A percentile compares a stretch with the other conserved stretches of the same genome.
Evolutionary conservation across 805 yeast species (phyloP).

Genomic region (Vanderwaltozyma tropicalis): DNA sequence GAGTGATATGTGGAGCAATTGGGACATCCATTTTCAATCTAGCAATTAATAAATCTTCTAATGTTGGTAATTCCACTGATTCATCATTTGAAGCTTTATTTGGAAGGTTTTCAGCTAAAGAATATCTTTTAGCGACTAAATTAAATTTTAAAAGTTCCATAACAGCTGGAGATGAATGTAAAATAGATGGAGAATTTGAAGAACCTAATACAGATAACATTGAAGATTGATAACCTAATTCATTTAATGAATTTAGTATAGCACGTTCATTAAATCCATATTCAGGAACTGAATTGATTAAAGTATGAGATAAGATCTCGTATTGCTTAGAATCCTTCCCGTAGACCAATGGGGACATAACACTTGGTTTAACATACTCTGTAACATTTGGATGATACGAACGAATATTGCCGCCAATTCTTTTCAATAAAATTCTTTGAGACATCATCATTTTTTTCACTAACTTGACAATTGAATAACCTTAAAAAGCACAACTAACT

Average conservation of each 20-base stretch:
- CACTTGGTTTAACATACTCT: conserved; percentile 15
- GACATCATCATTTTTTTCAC: background rate
- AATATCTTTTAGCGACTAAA: conserved; percentile 38
- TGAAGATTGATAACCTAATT: conserved; percentile 19
- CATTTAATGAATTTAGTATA: conserved; percentile 19
- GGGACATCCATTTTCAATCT: conserved; percentile 38
- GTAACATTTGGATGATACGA: conserved; percentile 19
- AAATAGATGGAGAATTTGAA: conserved; percentile 23
- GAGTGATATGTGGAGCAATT: conserved; percentile 27
- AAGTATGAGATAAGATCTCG: conserved; percentile 18
- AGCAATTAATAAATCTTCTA: conserved; percentile 35
- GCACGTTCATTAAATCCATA: conserved; percentile 27
- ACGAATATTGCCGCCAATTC: conserved; percentile 3
- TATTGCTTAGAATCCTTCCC: conserved; percentile 21
- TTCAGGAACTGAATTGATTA: conserved; percentile 22
- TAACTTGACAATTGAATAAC: too few species aligned
- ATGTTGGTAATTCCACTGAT: conserved; percentile 23
- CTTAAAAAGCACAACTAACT: too few species aligned
- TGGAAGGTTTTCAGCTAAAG: conserved; percentile 31
- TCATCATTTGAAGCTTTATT: conserved; percentile 18
- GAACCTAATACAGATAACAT: conserved; percentile 24
- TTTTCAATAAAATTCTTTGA: background rate
- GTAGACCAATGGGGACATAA: conserved; percentile 19
- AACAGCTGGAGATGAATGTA: conserved; percentile 27
- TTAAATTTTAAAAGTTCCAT: conserved; percentile 47